Evolutionary conservation across 1,139 yeast species (phyloP).

Genomic region (Debaryomyces nepalensis): DNA sequence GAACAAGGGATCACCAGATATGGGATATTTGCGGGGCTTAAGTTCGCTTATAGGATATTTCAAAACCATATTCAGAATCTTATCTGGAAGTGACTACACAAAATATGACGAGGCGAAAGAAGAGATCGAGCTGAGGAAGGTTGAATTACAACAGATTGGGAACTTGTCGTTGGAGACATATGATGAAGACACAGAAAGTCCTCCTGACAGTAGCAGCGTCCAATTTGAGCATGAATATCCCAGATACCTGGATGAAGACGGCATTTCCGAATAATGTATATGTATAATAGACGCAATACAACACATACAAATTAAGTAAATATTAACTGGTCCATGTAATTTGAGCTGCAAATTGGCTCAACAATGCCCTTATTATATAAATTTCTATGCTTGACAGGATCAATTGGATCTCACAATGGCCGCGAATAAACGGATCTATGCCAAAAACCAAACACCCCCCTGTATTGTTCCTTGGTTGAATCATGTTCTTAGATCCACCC

Average conservation of each 20-base stretch:
- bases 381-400: too few relatives aligned
- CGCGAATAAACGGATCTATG: too few relatives aligned
- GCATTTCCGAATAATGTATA: conserved; percentile 31
- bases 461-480: too few relatives aligned
- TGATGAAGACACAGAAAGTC: conserved; percentile 40
- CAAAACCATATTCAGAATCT: conserved; percentile 52
- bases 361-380: too few relatives aligned
- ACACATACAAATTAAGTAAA: conserved; percentile 12
- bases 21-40: conserved; percentile 85
- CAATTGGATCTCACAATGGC: too few relatives aligned
- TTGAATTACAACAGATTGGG: conserved; percentile 31
- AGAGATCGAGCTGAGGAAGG: conserved; percentile 31
- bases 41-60: conserved; percentile 68
- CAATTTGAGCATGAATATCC: conserved; percentile 33
- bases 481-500: too few relatives aligned
- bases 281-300: conserved; percentile 7
- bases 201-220: conserved; percentile 24
- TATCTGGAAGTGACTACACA: conserved; percentile 37
- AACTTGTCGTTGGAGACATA: conserved; percentile 53
- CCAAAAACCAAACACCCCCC: too few relatives aligned
- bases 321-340: too few relatives aligned
- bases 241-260: conserved; percentile 26
- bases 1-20: conserved; percentile 66
- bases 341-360: too few relatives aligned
- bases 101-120: conserved; percentile 25